Evolutionary conservation across 2,329 filamentous ascomycete genomes (phyloP).

Genomic region (Cercospora canescens): DNA sequence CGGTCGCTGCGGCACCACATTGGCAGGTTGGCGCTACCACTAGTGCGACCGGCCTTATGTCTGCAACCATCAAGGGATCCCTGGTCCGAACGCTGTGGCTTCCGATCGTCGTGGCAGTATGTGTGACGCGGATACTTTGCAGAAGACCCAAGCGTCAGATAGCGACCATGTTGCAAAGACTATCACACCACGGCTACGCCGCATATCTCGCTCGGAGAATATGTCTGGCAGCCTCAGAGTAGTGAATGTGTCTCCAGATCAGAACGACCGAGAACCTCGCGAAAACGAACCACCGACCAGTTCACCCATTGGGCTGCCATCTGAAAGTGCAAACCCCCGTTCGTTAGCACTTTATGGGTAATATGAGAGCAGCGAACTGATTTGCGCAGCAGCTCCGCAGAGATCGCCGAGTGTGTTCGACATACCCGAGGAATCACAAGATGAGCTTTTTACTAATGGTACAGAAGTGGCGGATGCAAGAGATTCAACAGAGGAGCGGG

Average conservation of each 20-base stretch:
- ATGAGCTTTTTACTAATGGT: conserved; percentile 26
- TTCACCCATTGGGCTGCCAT: neutral
- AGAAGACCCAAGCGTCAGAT: neutral
- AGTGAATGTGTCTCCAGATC: conserved; percentile 16
- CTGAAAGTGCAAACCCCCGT: conserved; percentile 1
- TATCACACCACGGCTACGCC: conserved; percentile 6
- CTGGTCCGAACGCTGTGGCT: neutral
- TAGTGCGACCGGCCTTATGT: neutral
- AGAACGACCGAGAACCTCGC: neutral
- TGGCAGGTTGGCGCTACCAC: neutral
- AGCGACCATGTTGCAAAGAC: neutral
- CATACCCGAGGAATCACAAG: conserved; percentile 18
- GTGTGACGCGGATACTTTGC: conserved; percentile 10
- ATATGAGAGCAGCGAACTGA: conserved; percentile 3
- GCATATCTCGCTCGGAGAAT: conserved; percentile 13
- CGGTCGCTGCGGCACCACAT: neutral
- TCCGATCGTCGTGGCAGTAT: conserved; percentile 4
- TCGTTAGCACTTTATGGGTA: neutral
- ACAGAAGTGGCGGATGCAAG: conserved; percentile 17
- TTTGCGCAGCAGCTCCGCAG: conserved; percentile 25
- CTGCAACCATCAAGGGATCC: conserved; percentile 11
- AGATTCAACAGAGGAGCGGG: conserved; percentile 25
- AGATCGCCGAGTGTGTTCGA: conserved; percentile 32
- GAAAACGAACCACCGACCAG: neutral
- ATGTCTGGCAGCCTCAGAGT: conserved; percentile 19